Conservation (phyloP, 2,329 filamentous ascomycete species). For the Chrysoporthe puriensis region DNA sequence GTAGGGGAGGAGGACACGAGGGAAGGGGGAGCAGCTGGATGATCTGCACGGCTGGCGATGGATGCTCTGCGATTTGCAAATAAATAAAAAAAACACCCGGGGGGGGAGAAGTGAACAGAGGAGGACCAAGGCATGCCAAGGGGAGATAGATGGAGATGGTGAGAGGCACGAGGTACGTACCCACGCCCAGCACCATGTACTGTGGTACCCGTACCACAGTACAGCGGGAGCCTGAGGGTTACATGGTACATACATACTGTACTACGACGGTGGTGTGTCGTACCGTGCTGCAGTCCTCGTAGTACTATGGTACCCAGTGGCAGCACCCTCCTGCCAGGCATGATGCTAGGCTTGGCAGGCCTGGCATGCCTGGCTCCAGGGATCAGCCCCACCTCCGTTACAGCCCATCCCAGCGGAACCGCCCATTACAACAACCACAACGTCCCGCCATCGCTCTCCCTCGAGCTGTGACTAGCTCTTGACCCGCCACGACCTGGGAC, state of each 20-base stretch:
- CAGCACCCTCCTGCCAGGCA: not conserved
- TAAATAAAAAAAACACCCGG: not conserved
- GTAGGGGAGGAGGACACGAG: too few species aligned
- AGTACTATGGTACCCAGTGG: too few species aligned
- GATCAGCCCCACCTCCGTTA: slow-evolving; percentile 5
- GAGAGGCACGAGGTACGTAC: not conserved
- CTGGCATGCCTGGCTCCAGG: not conserved
- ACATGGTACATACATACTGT: not conserved
- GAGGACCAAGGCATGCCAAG: not conserved
- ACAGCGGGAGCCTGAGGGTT: slow-evolving; percentile 1
- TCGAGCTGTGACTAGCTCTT: not conserved
- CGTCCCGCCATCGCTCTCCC: not conserved
- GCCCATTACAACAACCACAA: not conserved
- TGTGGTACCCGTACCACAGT: not conserved
- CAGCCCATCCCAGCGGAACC: slow-evolving; percentile 2
- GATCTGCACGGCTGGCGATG: too few species aligned
- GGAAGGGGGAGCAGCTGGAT: too few species aligned
- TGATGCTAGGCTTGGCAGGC: too few species aligned
- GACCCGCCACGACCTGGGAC: not conserved
- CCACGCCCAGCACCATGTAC: too few species aligned
- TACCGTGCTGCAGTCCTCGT: too few species aligned
- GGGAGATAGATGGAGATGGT: not conserved
- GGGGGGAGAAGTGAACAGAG: not conserved
- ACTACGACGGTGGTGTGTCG: too few species aligned
- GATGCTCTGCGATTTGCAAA: not conserved